Conservation (phyloP, 176 grass and related monocot genomes). For the Oryza longistaminata region DNA sequence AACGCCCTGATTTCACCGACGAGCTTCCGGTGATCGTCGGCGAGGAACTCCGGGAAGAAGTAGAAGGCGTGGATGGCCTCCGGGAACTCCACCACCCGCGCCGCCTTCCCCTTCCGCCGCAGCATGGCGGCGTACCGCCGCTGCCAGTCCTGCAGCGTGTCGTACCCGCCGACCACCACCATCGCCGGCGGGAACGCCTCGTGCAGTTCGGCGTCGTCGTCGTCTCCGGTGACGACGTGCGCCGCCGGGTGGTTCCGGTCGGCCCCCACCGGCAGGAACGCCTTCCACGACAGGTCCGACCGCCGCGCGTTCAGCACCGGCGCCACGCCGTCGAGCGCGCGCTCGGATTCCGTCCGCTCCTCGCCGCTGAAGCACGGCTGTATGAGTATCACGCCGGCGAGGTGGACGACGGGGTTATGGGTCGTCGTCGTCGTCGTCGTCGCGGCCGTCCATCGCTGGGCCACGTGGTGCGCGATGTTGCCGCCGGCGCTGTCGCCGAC, state of each 20-base stretch:
- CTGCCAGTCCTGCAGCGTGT: conserved; percentile 50
- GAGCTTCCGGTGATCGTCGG: conserved; percentile 1
- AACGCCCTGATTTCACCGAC: conserved; percentile 47
- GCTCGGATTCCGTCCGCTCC: conserved; percentile 50
- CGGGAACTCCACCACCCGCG: conserved; percentile 34
- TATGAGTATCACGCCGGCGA: conserved; percentile 46
- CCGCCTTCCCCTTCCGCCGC: neutral
- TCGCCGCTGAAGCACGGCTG: conserved; percentile 72
- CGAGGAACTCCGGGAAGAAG: conserved; percentile 36
- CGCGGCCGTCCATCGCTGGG: conserved; percentile 49
- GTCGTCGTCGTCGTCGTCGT: too few relatives aligned
- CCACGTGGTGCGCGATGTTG: conserved; percentile 74
- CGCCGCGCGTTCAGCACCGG: conserved; percentile 45
- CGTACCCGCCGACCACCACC: conserved; percentile 30
- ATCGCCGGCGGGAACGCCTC: conserved; percentile 36
- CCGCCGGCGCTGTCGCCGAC: conserved; percentile 79
- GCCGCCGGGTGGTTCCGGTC: conserved; percentile 49
- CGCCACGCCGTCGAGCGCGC: conserved; percentile 38
- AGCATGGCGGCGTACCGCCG: conserved; percentile 32
- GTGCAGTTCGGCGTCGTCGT: conserved; percentile 1
- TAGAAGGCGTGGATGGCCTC: conserved; percentile 57
- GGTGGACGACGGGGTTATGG: neutral
- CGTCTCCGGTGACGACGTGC: conserved; percentile 37
- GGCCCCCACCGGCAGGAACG: conserved; percentile 51
- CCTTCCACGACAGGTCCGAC: conserved; percentile 51